Conservation (phyloP, 2,329 filamentous ascomycete genomes). For the Scedosporium boydii region DNA sequence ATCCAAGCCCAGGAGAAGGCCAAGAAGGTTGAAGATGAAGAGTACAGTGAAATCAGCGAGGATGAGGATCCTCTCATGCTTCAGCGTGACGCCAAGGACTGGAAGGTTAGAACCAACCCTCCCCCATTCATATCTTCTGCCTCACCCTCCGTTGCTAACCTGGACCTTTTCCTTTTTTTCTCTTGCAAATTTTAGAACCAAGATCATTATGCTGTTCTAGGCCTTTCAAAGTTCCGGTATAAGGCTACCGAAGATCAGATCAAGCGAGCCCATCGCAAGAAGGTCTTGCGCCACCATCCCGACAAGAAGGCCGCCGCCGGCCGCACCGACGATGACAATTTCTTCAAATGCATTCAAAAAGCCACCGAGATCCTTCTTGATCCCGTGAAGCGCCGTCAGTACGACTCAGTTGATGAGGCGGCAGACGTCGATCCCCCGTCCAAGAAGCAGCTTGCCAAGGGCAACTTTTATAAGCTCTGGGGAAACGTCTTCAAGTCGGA, state of each 20-base stretch:
- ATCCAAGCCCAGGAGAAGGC: slow-evolving; percentile 92
- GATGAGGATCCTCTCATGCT: slow-evolving; percentile 88
- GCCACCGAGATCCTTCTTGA: slow-evolving; percentile 89
- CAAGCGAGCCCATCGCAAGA: slow-evolving; percentile 98
- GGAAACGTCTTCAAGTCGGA: slow-evolving; percentile 82
- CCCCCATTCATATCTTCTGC: neutral
- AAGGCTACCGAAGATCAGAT: slow-evolving; percentile 96
- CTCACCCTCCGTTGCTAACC: neutral
- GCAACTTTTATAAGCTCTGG: slow-evolving; percentile 96
- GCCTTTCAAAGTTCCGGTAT: slow-evolving; percentile 83
- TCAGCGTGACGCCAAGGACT: slow-evolving; percentile 92
- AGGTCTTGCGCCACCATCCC: slow-evolving; percentile 97
- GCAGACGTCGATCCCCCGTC: slow-evolving; percentile 85
- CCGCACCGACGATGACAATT: slow-evolving; percentile 83
- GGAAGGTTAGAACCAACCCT: slow-evolving; percentile 61
- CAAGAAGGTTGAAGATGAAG: slow-evolving; percentile 90
- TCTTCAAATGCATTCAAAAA: slow-evolving; percentile 99
- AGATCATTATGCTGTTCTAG: slow-evolving; percentile 96
- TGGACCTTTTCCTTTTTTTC: neutral
- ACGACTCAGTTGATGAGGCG: slow-evolving; percentile 89
- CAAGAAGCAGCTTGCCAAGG: slow-evolving; percentile 81
- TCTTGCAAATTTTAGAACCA: slow-evolving; percentile 52
- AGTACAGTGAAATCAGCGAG: slow-evolving; percentile 87
- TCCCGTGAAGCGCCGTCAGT: slow-evolving; percentile 86
- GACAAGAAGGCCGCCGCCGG: slow-evolving; percentile 96